These are phyloP conservation scores for Teunomyces tritomae DNA, from an alignment of 805 yeast species.

Conservation along the genomic window DNA sequence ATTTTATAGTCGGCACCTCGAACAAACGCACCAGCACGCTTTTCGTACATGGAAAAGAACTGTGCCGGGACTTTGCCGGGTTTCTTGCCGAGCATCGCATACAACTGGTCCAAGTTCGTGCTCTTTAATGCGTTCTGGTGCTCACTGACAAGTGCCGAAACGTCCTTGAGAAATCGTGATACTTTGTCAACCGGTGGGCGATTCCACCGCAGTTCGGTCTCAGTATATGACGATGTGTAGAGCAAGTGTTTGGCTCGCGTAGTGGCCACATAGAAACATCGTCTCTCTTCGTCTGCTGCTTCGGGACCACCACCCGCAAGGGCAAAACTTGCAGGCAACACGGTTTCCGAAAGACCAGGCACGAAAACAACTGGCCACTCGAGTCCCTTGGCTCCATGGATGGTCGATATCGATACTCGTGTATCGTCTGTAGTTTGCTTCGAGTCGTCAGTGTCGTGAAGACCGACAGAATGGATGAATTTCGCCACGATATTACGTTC, in stretches of 20 bases:
- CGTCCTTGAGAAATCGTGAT: constrained; percentile 27
- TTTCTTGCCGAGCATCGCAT: constrained; percentile 12
- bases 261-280: constrained; percentile 84
- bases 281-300: constrained; percentile 66
- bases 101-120: constrained; percentile 17
- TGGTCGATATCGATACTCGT: constrained; percentile 60
- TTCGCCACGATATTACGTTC: constrained; percentile 18
- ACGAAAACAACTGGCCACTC: constrained; percentile 94
- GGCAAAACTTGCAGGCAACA: constrained; percentile 59
- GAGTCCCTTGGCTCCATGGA: constrained; percentile 89
- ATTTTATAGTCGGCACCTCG: neutral
- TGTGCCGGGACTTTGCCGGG: neutral
- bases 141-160: constrained; percentile 8
- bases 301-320: constrained; percentile 22
- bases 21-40: neutral
- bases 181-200: constrained; percentile 17
- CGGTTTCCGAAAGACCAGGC: constrained; percentile 66
- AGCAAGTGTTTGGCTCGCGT: constrained; percentile 73
- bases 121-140: constrained; percentile 18
- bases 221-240: constrained; percentile 39
- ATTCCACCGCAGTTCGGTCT: constrained; percentile 17
- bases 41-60: neutral
- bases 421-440: constrained; percentile 17
- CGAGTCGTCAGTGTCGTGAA: constrained; percentile 25
- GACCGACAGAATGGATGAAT: constrained; percentile 33